These are phyloP conservation scores for Aspergillus fischeri DNA, from an alignment of 2,329 filamentous ascomycete genomes.

Conservation along the genomic window DNA sequence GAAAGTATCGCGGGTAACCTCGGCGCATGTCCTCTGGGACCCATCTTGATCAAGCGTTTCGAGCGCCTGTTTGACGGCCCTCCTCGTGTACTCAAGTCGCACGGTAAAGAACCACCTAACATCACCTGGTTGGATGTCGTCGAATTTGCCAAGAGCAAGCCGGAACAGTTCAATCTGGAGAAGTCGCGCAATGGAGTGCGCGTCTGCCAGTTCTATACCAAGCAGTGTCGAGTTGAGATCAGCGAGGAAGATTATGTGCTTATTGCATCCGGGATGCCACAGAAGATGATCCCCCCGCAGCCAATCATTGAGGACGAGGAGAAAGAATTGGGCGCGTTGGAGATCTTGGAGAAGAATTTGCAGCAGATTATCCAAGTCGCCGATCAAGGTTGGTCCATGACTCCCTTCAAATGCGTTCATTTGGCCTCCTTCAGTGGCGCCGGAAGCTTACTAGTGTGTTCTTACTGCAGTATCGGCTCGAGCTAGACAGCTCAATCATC, in stretches of 20 bases:
- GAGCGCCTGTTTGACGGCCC: slow-evolving; percentile 81
- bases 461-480: slow-evolving; percentile 56
- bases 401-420: neutral
- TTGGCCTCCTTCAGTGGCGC: neutral
- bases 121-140: slow-evolving; percentile 84
- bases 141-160: slow-evolving; percentile 75
- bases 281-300: slow-evolving; percentile 75
- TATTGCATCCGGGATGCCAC: slow-evolving; percentile 76
- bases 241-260: slow-evolving; percentile 82
- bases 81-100: slow-evolving; percentile 62
- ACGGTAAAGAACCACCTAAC: slow-evolving; percentile 56
- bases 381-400: slow-evolving; percentile 58
- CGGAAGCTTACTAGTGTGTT: neutral
- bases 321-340: slow-evolving; percentile 76
- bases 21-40: slow-evolving; percentile 75
- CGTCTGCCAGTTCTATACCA: slow-evolving; percentile 77
- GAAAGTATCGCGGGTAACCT: slow-evolving; percentile 84
- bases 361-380: slow-evolving; percentile 74
- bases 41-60: slow-evolving; percentile 79
- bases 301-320: slow-evolving; percentile 82
- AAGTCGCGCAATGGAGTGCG: slow-evolving; percentile 64
- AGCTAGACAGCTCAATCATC: slow-evolving; percentile 75
- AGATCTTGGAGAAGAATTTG: slow-evolving; percentile 76
- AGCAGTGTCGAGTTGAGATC: slow-evolving; percentile 78
- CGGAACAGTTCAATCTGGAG: slow-evolving; percentile 70